Evolutionary conservation across 2,329 filamentous ascomycete genomes (phyloP).

Genomic region (Nothophaeocryptopus gaeumannii): DNA sequence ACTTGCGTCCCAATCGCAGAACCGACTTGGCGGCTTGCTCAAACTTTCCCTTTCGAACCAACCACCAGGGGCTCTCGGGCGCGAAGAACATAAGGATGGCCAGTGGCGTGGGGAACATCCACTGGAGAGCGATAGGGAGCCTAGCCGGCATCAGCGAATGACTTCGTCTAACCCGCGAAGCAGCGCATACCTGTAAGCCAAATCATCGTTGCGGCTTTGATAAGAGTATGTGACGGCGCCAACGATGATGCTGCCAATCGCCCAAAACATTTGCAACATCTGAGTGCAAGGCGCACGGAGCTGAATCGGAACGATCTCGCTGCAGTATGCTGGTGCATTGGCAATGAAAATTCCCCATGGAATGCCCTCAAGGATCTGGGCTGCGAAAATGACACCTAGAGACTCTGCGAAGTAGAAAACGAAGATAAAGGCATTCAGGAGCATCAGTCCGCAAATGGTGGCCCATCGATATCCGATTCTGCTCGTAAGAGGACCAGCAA

Average conservation of each 20-base stretch:
- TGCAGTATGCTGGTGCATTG: slow-evolving; percentile 62
- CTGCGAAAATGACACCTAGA: slow-evolving; percentile 48
- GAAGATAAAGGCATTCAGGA: slow-evolving; percentile 60
- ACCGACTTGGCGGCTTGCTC: slow-evolving; percentile 49
- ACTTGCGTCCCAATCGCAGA: slow-evolving; percentile 49
- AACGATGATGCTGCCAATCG: slow-evolving; percentile 61
- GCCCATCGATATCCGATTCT: slow-evolving; percentile 59
- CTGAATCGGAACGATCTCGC: slow-evolving; percentile 59
- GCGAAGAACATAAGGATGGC: slow-evolving; percentile 52
- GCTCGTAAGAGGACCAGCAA: slow-evolving; percentile 61
- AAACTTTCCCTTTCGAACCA: slow-evolving; percentile 49
- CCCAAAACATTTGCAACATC: slow-evolving; percentile 67
- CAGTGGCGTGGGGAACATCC: slow-evolving; percentile 58
- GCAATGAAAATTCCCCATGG: slow-evolving; percentile 67
- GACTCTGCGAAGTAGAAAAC: slow-evolving; percentile 57
- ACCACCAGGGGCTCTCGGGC: slow-evolving; percentile 56
- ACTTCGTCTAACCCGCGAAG: slow-evolving; percentile 6
- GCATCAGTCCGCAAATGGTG: slow-evolving; percentile 55
- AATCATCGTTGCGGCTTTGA: slow-evolving; percentile 36
- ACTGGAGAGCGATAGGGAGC: slow-evolving; percentile 56
- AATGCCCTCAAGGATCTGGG: slow-evolving; percentile 60
- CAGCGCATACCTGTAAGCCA: slow-evolving; percentile 45
- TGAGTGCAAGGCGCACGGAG: slow-evolving; percentile 58
- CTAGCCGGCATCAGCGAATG: slow-evolving; percentile 38
- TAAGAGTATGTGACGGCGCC: slow-evolving; percentile 56